A percentile compares a stretch with the other conserved stretches of the same genome.
These are phyloP conservation scores for Setomelanomma holmii DNA, from an alignment of 2,329 filamentous ascomycete genomes.

Conservation along the genomic window DNA sequence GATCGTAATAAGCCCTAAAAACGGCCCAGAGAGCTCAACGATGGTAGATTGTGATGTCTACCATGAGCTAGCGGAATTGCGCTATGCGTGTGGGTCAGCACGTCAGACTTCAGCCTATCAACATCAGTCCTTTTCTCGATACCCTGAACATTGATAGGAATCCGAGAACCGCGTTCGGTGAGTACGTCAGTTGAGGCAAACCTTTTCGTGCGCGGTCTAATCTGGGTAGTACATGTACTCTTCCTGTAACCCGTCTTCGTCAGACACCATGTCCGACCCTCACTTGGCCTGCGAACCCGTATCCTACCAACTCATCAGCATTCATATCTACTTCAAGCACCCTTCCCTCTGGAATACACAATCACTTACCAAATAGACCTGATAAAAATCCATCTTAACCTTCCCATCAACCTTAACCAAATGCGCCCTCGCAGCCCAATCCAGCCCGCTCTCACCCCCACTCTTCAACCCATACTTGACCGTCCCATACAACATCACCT, in stretches of 20 bases:
- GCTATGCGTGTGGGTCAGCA: conserved; percentile 17
- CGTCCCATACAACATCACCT: conserved; percentile 63
- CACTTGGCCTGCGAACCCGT: no score
- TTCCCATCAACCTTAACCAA: conserved; percentile 60
- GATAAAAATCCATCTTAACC: conserved; percentile 63
- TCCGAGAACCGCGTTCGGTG: no score
- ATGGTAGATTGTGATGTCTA: not conserved
- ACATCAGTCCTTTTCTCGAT: not conserved
- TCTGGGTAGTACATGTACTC: no score
- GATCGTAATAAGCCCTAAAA: not conserved
- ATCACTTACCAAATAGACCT: conserved; percentile 63
- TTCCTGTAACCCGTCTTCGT: no score
- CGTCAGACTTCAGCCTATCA: conserved; percentile 5
- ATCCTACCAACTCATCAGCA: no score
- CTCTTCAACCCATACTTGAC: conserved; percentile 62
- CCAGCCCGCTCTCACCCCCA: conserved; percentile 54
- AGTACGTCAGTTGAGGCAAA: no score
- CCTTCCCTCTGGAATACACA: no score
- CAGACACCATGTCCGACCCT: no score
- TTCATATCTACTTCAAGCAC: no score
- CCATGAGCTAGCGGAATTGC: conserved; percentile 11
- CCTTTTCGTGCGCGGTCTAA: no score
- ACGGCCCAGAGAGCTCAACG: not conserved
- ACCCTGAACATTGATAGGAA: not conserved
- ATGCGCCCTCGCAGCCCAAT: conserved; percentile 64